Percentiles rank a stretch among this genome's conserved stretches.
Conservation (phyloP, 495 filamentous ascomycete species). For the Hypoxylon crocopeplum region DNA sequence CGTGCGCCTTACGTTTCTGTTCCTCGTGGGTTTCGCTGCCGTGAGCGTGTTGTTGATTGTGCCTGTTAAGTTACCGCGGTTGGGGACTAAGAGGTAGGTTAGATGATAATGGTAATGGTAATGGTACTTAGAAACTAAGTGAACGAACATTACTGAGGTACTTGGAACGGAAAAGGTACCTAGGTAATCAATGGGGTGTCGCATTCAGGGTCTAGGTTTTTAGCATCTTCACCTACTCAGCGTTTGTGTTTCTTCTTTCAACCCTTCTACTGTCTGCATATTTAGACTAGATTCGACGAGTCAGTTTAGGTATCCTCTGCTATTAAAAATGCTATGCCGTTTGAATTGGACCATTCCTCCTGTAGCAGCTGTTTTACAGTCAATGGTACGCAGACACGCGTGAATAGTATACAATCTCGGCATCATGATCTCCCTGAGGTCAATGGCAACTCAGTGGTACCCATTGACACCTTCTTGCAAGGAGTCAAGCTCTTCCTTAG, state of each 20-base stretch:
- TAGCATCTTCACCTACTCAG: not conserved
- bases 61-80: conserved; percentile 59
- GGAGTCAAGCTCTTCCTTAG: conserved; percentile 78
- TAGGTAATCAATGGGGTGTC: too few species aligned
- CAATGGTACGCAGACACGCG: not conserved
- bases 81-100: conserved; percentile 53
- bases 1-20: conserved; percentile 62
- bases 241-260: not conserved
- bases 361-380: not conserved
- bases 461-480: conserved; percentile 54
- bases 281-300: not conserved
- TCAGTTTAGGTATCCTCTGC: conserved; percentile 12
- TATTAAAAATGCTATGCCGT: not conserved
- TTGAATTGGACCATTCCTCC: not conserved
- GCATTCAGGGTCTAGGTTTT: not conserved
- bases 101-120: not conserved
- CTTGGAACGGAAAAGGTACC: too few species aligned
- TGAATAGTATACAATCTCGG: conserved; percentile 25
- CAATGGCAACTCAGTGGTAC: conserved; percentile 42
- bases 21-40: conserved; percentile 56
- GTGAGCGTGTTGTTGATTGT: conserved; percentile 58
- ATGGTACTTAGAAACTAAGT: too few species aligned
- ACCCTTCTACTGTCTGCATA: not conserved
- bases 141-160: too few species aligned
- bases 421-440: not conserved